Base-by-base conservation (phyloP, 2,329 filamentous ascomycete species). In the Graphium sp. region DNA sequence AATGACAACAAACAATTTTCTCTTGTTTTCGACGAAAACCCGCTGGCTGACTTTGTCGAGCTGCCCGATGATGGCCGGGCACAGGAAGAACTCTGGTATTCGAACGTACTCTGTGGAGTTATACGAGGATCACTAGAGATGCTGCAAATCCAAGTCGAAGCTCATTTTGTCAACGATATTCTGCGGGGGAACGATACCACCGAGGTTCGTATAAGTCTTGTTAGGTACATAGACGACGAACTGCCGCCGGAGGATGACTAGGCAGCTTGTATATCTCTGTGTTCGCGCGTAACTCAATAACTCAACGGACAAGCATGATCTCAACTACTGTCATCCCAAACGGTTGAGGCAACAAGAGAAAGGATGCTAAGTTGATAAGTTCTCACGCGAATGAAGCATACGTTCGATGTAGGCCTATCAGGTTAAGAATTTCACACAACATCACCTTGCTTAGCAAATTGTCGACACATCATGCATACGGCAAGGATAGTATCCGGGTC, bases 61-160 rank as follows among this genome's bases (percentile, higher is more conserved):
- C 59, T 98, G 24, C 89, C 89, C 1, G 89, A 98, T 47, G 89
- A 98, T 52, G 89, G 85, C 29, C 69, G 84, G 37, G 83, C 89
- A 4, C 89, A 98, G 52, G 85, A 94, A 45, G 87, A 95, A 56
- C 60, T 98, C 22, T 98, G 89, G 89, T 98, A 91, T 52, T 94
- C 84, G 5, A 98, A 95, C 53, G 91, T 98, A 32, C 66, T 95
- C 24, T 94, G 89, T 42, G 89, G 89, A 24, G 81, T 98, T 24
- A 58, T 98, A 35, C 66, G 89, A 40, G 89, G 89, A 10, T 77
- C 87, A 2, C 53, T 98, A 34, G 89, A 98, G 53, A 98, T 98
- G 89, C 87, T 95, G 45, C 87, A 95, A 66, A 93, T 95, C 83
- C 89, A 95, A 53, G 84, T 95, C 4, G 87, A 98, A 49, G 83